A percentile compares a stretch with the other conserved stretches of the same genome.
phyloP scores from a whole-genome alignment of 208 protist species.

The Leishmania lainsoni region DNA sequence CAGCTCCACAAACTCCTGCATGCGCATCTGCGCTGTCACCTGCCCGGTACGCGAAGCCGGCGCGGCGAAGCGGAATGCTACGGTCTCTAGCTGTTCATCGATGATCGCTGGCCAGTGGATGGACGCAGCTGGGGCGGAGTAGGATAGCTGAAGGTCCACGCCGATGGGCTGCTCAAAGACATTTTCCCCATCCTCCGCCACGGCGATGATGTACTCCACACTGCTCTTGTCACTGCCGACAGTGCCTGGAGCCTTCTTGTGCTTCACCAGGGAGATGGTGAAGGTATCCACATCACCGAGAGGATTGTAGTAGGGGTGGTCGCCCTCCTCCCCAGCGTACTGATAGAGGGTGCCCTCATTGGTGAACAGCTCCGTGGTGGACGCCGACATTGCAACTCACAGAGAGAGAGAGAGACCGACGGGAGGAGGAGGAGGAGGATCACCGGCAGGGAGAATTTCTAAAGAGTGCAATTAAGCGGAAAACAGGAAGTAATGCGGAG shows the following conservation, averaged over 20 bases:
- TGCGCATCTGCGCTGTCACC: constrained; percentile 24
- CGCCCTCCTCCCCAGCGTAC: constrained; percentile 21
- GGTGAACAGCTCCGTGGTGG: constrained; percentile 27
- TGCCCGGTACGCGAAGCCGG: neutral
- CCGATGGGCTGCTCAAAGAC: constrained; percentile 47
- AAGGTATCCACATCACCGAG: constrained; percentile 30
- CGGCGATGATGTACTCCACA: constrained; percentile 36
- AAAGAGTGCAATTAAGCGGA: neutral
- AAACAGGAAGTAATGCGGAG: neutral
- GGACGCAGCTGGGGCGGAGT: constrained; percentile 36
- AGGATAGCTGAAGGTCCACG: constrained; percentile 46
- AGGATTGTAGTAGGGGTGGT: constrained; percentile 33
- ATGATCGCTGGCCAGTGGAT: constrained; percentile 61
- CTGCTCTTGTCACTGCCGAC: neutral
- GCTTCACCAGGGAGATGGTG: constrained; percentile 24
- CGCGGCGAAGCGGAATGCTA: constrained; percentile 61
- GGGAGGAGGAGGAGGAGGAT: neutral
- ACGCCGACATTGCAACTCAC: neutral
- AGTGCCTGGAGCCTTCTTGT: constrained; percentile 5
- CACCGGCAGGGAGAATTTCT: neutral
- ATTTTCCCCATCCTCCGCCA: constrained; percentile 35
- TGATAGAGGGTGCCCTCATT: constrained; percentile 52
- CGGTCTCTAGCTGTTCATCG: constrained; percentile 33
- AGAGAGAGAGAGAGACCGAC: neutral
- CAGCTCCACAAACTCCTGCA: constrained; percentile 43